Conservation (phyloP, 768 basidiomycete species). For the Phlebiopsis gigantea region DNA sequence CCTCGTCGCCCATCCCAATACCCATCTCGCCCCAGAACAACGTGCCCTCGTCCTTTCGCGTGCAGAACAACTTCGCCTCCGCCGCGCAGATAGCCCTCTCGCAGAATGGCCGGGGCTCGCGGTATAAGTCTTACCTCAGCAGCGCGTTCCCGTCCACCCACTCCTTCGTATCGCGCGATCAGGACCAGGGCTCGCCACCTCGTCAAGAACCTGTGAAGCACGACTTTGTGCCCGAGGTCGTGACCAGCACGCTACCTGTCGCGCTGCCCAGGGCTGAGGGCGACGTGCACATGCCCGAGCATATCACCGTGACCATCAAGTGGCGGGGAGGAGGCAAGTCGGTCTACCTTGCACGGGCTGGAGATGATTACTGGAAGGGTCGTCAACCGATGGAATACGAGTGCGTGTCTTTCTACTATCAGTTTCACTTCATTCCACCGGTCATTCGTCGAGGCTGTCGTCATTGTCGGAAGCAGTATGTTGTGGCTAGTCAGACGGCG, state of each 20-base stretch:
- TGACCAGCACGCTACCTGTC: constrained; percentile 59
- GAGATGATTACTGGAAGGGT: constrained; percentile 74
- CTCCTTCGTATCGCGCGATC: constrained; percentile 28
- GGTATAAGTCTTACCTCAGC: constrained; percentile 30
- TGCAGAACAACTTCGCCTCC: constrained; percentile 33
- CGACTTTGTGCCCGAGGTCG: constrained; percentile 50
- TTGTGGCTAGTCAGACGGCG: neutral
- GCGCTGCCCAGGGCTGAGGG: constrained; percentile 36
- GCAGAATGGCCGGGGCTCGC: constrained; percentile 24
- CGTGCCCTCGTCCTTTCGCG: constrained; percentile 10
- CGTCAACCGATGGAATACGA: constrained; percentile 58
- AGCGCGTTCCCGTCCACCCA: constrained; percentile 39
- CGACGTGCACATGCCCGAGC: constrained; percentile 25
- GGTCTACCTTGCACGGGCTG: constrained; percentile 66
- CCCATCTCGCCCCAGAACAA: constrained; percentile 29
- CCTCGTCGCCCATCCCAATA: constrained; percentile 46
- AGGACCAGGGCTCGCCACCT: constrained; percentile 21
- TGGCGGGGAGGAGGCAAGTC: constrained; percentile 64
- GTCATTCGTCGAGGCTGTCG: neutral
- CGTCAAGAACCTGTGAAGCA: constrained; percentile 22
- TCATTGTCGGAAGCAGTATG: neutral
- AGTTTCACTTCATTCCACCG: neutral
- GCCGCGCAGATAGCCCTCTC: constrained; percentile 36
- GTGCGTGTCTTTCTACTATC: constrained; percentile 35
- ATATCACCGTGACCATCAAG: constrained; percentile 44